A percentile compares a stretch with the other conserved stretches of the same genome.
Evolutionary conservation across 768 basidiomycete species (phyloP).

Genomic region (Auriscalpium vulgare): DNA sequence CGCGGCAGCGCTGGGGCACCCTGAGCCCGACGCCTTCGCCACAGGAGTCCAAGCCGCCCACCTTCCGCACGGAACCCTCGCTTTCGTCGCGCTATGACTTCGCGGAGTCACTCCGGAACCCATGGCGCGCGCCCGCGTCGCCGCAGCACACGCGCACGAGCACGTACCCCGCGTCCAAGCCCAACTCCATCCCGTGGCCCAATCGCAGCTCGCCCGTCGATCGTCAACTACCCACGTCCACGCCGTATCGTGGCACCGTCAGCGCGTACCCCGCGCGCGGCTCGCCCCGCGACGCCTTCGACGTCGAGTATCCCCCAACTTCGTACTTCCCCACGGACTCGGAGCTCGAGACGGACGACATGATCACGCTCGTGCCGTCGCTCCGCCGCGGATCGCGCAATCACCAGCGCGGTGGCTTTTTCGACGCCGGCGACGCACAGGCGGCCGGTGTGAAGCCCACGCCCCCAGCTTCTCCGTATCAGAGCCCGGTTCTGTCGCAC

Average conservation of each 20-base stretch:
- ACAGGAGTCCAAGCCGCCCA: slow-evolving; percentile 5
- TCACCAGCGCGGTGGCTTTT: not conserved
- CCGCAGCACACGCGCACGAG: slow-evolving; percentile 31
- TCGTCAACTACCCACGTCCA: not conserved
- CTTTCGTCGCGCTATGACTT: slow-evolving; percentile 55
- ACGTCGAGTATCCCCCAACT: not conserved
- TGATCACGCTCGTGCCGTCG: slow-evolving; percentile 8
- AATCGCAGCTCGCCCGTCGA: not conserved
- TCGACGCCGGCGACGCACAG: not conserved
- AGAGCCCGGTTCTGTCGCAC: slow-evolving; percentile 1
- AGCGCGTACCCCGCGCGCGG: not conserved
- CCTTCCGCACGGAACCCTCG: slow-evolving; percentile 29
- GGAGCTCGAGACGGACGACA: slow-evolving; percentile 7
- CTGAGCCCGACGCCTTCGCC: slow-evolving; percentile 11
- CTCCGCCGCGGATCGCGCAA: slow-evolving; percentile 1
- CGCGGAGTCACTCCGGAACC: slow-evolving; percentile 38
- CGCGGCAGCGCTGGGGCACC: slow-evolving; percentile 10
- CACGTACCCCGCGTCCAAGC: slow-evolving; percentile 37
- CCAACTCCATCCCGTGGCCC: slow-evolving; percentile 36
- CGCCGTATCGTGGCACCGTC: not conserved
- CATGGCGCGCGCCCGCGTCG: slow-evolving; percentile 32
- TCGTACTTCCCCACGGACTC: slow-evolving; percentile 8
- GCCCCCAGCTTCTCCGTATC: slow-evolving; percentile 8
- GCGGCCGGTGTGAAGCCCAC: slow-evolving; percentile 8
- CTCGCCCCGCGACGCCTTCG: slow-evolving; percentile 1